Evolutionary conservation across 2,329 filamentous ascomycete genomes (phyloP).

Genomic region (Hypoxylon sp.): DNA sequence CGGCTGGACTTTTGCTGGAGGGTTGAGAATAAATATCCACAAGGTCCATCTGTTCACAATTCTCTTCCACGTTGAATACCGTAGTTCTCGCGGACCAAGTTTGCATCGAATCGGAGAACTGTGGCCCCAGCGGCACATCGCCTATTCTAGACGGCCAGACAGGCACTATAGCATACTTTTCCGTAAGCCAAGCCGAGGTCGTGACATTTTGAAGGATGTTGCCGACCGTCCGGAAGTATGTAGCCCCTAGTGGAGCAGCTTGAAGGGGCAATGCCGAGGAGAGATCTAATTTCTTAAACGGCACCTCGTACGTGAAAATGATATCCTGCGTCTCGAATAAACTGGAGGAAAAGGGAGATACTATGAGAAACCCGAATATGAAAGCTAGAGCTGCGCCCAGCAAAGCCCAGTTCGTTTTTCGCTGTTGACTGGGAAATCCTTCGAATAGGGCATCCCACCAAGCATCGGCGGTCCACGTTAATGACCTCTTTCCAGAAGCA

Average conservation of each 20-base stretch:
- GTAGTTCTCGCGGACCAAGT: slow-evolving; percentile 38
- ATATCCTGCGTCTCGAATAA: slow-evolving; percentile 33
- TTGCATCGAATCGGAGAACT: slow-evolving; percentile 27
- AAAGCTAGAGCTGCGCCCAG: slow-evolving; percentile 26
- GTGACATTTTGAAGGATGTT: slow-evolving; percentile 40
- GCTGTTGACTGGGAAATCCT: slow-evolving; percentile 24
- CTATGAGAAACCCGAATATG: slow-evolving; percentile 28
- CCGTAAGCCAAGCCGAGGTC: slow-evolving; percentile 38
- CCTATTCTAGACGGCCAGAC: slow-evolving; percentile 32
- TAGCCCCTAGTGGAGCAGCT: slow-evolving; percentile 27
- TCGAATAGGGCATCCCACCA: slow-evolving; percentile 38
- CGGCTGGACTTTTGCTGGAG: background rate
- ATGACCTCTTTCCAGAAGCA: slow-evolving; percentile 22
- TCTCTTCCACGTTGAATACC: slow-evolving; percentile 31
- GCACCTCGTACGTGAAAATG: slow-evolving; percentile 21
- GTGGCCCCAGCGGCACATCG: slow-evolving; percentile 29
- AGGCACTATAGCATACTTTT: slow-evolving; percentile 34
- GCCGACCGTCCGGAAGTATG: slow-evolving; percentile 39
- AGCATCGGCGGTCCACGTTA: slow-evolving; percentile 39
- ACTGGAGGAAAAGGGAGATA: slow-evolving; percentile 40
- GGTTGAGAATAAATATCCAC: background rate
- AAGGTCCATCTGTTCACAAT: slow-evolving; percentile 27
- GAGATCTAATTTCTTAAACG: slow-evolving; percentile 30
- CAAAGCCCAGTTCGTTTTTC: slow-evolving; percentile 32
- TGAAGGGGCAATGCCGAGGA: slow-evolving; percentile 18